Evolutionary conservation across 176 grass and related monocot genomes (phyloP), one percentile per base, ranked within the genome.

Genomic region (Hordeum vulgare): DNA sequence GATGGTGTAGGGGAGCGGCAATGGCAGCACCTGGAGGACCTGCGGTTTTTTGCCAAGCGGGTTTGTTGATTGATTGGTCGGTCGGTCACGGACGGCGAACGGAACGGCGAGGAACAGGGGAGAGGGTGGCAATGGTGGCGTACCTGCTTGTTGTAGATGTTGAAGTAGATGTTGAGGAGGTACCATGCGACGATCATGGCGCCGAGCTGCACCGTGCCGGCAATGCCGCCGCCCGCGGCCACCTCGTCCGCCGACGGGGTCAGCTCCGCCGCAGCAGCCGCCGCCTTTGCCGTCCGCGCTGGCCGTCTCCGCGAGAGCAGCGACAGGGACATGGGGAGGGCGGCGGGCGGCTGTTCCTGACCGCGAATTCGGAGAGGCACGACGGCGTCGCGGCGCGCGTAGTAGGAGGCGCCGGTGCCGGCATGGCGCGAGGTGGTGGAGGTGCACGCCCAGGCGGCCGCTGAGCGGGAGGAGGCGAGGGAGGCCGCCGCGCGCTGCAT

Each of bases 91-190:
- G 0, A 51, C 7, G 35, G 35, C 44, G 13, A 14, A 9, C 53
- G 20, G 68, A 42, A 26, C 23, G 36, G n/a, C 15, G 70, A 53
- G 63, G 31, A 80, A 51, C 26, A 66, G 77, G 54, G 59, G 26
- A 15, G 65, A 15, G 40, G n/a, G 4, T 24, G 44, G 9, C 15
- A 9, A 63, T 75, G 28, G 47, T 13, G 42, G 42, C 40, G 15
- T 44, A 90, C 91, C 89, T 85, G 83, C 80, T 94, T 94, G 86
- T 94, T 91, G 86, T 86, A 91, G 80, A 94, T 94, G 89, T 94
- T 94, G 84, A 94, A 91, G 83, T 91, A 94, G 77, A 94, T 94
- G 71, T 91, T 91, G 84, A 94, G 85, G 47, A 89, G 79, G 84
- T 91, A 89, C 92, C 89, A 94, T 8, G 84, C 70, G 47, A 81